These are phyloP conservation scores for Conidiobolus incongruus DNA, from an alignment of 371 early-diverging fungal species.

Conservation along the genomic window DNA sequence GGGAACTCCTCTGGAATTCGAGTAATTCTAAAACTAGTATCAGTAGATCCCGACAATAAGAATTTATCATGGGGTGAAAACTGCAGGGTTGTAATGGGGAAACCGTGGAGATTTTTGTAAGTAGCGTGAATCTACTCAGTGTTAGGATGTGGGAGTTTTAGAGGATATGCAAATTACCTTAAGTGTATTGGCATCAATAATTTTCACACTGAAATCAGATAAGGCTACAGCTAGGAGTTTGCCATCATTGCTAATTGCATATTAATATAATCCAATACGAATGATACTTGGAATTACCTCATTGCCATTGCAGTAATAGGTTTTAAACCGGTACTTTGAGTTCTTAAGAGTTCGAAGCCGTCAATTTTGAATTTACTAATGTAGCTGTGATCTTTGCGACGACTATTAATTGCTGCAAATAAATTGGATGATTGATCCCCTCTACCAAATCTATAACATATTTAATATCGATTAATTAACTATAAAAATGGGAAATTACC, in stretches of 20 bases:
- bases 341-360: background rate
- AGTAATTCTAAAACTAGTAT: background rate
- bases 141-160: background rate
- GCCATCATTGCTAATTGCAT: background rate
- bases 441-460: background rate
- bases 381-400: background rate
- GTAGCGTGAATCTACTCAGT: background rate
- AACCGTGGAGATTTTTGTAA: background rate
- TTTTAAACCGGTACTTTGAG: too few relatives aligned
- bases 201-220: background rate
- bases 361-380: background rate
- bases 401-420: background rate
- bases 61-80: background rate
- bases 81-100: background rate
- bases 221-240: background rate
- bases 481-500: too few relatives aligned
- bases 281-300: background rate
- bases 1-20: background rate
- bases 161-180: background rate
- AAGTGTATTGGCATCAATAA: background rate
- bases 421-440: background rate
- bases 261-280: background rate
- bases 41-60: constrained; percentile 2
- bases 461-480: too few relatives aligned
- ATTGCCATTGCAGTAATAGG: background rate